These are phyloP conservation scores for Salvia hispanica DNA, from an alignment of 257 asterid species.

Conservation along the genomic window DNA sequence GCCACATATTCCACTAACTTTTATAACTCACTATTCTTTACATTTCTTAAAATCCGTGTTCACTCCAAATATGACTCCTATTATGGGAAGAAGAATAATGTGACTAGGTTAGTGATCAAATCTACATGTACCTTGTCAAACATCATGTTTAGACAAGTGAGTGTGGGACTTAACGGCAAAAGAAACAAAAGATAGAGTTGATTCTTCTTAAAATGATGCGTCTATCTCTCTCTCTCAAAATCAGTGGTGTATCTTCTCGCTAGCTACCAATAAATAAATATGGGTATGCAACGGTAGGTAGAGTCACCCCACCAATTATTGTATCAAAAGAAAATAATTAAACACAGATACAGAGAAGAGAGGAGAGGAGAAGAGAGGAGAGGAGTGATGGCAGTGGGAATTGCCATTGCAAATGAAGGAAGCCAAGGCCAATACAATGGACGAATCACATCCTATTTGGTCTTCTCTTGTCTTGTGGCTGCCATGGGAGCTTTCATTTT, in stretches of 20 bases:
- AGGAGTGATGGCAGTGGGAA: conserved; percentile 30
- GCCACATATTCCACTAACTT: too few relatives aligned
- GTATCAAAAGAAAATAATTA: not conserved
- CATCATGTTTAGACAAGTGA: too few relatives aligned
- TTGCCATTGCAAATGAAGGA: conserved; percentile 22
- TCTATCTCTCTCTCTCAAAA: not conserved
- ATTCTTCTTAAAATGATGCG: too few relatives aligned
- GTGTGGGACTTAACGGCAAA: too few relatives aligned
- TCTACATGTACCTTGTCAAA: too few relatives aligned
- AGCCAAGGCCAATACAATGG: conserved; percentile 35
- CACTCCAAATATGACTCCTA: too few relatives aligned
- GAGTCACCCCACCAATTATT: not conserved
- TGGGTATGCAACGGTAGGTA: not conserved
- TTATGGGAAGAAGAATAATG: too few relatives aligned
- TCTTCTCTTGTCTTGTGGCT: conserved; percentile 41
- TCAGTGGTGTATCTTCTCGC: not conserved
- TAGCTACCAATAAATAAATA: not conserved
- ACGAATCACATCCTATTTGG: conserved; percentile 34
- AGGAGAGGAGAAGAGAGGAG: not conserved
- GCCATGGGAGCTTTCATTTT: conserved; percentile 49
- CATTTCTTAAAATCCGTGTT: too few relatives aligned
- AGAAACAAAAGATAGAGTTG: too few relatives aligned
- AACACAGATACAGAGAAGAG: not conserved
- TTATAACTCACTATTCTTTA: too few relatives aligned
- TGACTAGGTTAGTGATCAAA: too few relatives aligned